Evolutionary conservation across 2,329 filamentous ascomycete species (phyloP), one percentile per base, ranked within the genome.

Genomic region (Trichoderma aggressivum): DNA sequence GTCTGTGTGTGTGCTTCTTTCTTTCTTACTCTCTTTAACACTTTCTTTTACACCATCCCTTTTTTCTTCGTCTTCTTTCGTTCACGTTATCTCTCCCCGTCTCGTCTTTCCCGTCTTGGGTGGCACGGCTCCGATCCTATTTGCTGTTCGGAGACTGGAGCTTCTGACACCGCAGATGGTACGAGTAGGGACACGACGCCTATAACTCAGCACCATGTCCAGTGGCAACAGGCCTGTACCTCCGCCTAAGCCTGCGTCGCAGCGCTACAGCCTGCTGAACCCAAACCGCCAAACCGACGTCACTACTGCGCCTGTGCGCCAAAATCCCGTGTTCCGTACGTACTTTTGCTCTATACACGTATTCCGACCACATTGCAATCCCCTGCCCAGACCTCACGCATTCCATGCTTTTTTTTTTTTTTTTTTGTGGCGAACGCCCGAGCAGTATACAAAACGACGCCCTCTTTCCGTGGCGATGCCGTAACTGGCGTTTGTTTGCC

Each of bases 321-420:
- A 76, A 80, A 82, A 56, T 76, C 84, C 84, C 72, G 86, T 85
- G 66, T 88, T 87, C 77, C 86, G 86, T 87, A 81, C 80, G 85
- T 78, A 70, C 58, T 70, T 69, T 70, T 69, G 30, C 30, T 36
- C 43, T 68, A 58, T 58, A 34, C 28, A 50, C 36, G 39, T 69
- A 36, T 53, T 59, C n/a, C 18, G 43, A 47, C 43, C n/a, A 67
- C 18, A 10, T n/a, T 59, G 64, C 71, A 28, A n/a, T 55, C 18
- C 30, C 28, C 43, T 58, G 36, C 26, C 34, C 39, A 47, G 26
- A 67, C 56, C 26, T 18, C 30, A 59, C 65, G 28, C n/a, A 39
- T 26, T 12, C n/a, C n/a, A n/a, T n/a, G n/a, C n/a, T n/a, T n/a
- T n/a, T 14, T 18, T 30, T 16, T 24, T 7, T 36, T 16, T 39